Conservation (phyloP, 768 basidiomycete genomes). For the Termitomyces sp. region DNA sequence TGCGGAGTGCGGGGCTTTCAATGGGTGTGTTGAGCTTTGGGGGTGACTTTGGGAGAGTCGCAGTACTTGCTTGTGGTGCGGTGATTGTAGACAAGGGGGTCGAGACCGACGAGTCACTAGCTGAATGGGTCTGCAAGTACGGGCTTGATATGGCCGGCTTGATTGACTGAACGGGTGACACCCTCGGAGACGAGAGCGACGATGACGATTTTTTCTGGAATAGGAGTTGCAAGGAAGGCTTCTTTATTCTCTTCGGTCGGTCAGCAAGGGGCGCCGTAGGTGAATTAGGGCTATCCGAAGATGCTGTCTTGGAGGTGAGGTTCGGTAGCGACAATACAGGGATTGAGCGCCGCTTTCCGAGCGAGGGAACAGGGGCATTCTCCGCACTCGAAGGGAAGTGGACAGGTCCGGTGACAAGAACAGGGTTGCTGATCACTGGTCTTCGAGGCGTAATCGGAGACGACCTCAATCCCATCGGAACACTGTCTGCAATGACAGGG, state of each 20-base stretch:
- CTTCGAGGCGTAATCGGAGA: constrained; percentile 18
- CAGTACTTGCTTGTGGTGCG: constrained; percentile 48
- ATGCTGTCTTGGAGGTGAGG: constrained; percentile 24
- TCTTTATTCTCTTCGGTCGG: constrained; percentile 45
- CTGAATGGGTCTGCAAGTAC: constrained; percentile 30
- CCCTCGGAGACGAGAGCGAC: constrained; percentile 29
- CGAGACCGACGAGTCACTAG: constrained; percentile 47
- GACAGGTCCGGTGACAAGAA: constrained; percentile 27
- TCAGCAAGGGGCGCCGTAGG: constrained; percentile 27
- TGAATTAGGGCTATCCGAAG: constrained; percentile 24
- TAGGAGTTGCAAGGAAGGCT: constrained; percentile 65
- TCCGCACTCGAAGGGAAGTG: constrained; percentile 43
- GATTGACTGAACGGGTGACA: constrained; percentile 17
- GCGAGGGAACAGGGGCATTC: constrained; percentile 9
- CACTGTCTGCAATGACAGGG: constrained; percentile 26
- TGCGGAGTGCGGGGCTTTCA: constrained; percentile 49
- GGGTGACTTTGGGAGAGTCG: constrained; percentile 33
- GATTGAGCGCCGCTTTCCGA: constrained; percentile 36
- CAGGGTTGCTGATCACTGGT: constrained; percentile 26
- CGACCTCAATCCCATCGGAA: constrained; percentile 17
- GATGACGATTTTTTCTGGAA: constrained; percentile 64
- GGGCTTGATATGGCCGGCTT: constrained; percentile 27
- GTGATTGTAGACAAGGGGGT: constrained; percentile 55
- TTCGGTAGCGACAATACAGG: constrained; percentile 36
- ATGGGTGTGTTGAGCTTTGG: constrained; percentile 61